These are phyloP conservation scores for Calcarisporium arbuscula DNA, from an alignment of 2,329 filamentous ascomycete genomes.

Conservation along the genomic window DNA sequence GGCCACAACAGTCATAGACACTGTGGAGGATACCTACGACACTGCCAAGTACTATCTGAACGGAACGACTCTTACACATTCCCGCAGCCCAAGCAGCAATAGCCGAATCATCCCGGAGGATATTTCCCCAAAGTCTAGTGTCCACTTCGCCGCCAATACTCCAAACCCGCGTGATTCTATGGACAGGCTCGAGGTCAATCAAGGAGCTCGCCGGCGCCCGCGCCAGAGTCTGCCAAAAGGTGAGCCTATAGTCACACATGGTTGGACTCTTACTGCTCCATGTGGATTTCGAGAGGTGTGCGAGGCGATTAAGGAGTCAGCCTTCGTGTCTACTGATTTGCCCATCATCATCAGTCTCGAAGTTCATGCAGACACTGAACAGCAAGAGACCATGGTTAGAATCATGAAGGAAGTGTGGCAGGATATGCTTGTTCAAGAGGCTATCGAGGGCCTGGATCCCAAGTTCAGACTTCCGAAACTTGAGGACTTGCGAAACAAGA, in stretches of 20 bases:
- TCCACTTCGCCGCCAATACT: slow-evolving; percentile 17
- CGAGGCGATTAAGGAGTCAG: slow-evolving; percentile 68
- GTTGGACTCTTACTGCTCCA: slow-evolving; percentile 76
- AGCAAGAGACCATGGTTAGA: slow-evolving; percentile 87
- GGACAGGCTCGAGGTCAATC: slow-evolving; percentile 26
- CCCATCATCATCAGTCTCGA: slow-evolving; percentile 91
- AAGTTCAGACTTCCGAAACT: slow-evolving; percentile 59
- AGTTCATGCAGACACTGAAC: slow-evolving; percentile 73
- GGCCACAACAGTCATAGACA: slow-evolving; percentile 33
- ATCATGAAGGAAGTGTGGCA: slow-evolving; percentile 91
- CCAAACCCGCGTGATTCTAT: slow-evolving; percentile 25
- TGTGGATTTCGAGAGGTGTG: slow-evolving; percentile 85
- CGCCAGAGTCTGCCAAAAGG: slow-evolving; percentile 29
- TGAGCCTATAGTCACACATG: slow-evolving; percentile 80
- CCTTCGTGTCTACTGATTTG: slow-evolving; percentile 68
- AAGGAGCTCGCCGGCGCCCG: slow-evolving; percentile 15
- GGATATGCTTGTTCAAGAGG: slow-evolving; percentile 60
- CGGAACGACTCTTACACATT: slow-evolving; percentile 19
- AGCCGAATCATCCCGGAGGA: slow-evolving; percentile 24
- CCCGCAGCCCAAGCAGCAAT: slow-evolving; percentile 33
- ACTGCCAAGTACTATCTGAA: slow-evolving; percentile 19
- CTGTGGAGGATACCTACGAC: slow-evolving; percentile 25
- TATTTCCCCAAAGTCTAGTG: slow-evolving; percentile 23
- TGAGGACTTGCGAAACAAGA: slow-evolving; percentile 68
- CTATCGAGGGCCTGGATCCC: slow-evolving; percentile 44